phyloP scores from a whole-genome alignment of 169 alveolate genomes.

The Cryptosporidium ubiquitum region DNA sequence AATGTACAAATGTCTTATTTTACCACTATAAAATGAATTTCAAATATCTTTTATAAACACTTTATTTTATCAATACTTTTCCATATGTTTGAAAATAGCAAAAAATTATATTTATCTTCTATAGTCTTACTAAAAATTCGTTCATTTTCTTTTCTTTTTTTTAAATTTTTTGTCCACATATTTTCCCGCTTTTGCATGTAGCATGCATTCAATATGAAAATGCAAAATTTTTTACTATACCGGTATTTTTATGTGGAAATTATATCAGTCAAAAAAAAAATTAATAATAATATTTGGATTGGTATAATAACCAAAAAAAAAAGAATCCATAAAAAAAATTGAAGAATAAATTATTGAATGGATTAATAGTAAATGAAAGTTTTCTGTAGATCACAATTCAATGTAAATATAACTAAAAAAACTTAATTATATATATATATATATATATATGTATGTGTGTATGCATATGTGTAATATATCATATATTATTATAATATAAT shows the following conservation, averaged over 20 bases:
- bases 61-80: background rate
- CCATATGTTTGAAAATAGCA: background rate
- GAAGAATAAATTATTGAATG: background rate
- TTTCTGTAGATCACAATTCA: background rate
- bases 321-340: no score
- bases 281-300: background rate
- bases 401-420: background rate
- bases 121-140: background rate
- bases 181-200: background rate
- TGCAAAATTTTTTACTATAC: background rate
- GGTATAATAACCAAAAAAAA: no score
- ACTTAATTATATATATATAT: no score
- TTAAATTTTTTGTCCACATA: conserved; percentile 1
- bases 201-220: background rate
- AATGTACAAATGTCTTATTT: no score
- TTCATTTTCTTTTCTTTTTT: no score
- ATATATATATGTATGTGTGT: no score
- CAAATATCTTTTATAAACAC: no score
- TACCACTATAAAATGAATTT: no score
- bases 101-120: background rate
- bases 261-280: background rate
- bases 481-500: no score
- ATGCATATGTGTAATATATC: no score
- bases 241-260: conserved; percentile 1
- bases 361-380: background rate